Evolutionary conservation across 768 basidiomycete species (phyloP).

Genomic region (Filobasidium wieringae): DNA sequence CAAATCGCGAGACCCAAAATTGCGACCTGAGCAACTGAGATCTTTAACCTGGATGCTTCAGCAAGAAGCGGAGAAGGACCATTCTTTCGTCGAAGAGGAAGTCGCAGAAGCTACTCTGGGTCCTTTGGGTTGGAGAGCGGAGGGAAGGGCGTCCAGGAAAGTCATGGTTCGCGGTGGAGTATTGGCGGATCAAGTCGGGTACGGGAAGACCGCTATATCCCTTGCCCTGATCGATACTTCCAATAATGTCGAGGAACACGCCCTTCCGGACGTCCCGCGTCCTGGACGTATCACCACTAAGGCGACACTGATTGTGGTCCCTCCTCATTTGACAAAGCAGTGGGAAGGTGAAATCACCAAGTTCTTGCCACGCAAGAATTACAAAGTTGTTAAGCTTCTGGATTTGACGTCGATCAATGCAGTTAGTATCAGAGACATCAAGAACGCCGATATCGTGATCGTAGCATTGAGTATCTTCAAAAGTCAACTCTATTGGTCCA

Average conservation of each 20-base stretch:
- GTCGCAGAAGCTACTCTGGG: conserved; percentile 79
- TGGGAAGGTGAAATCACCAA: conserved; percentile 79
- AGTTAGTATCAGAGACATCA: conserved; percentile 58
- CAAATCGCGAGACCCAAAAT: conserved; percentile 42
- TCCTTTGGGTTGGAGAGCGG: conserved; percentile 85
- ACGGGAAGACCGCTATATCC: conserved; percentile 92
- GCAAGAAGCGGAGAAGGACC: conserved; percentile 54
- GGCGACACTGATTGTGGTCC: conserved; percentile 73
- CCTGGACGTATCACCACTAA: conserved; percentile 50
- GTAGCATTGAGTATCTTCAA: conserved; percentile 78
- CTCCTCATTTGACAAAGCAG: conserved; percentile 77
- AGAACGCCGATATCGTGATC: conserved; percentile 73
- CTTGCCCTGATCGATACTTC: conserved; percentile 70
- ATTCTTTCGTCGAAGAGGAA: conserved; percentile 82
- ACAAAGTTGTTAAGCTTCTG: conserved; percentile 4
- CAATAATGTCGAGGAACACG: conserved; percentile 26
- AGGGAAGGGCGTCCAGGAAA: conserved; percentile 71
- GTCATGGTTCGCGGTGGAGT: conserved; percentile 74
- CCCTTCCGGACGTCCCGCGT: conserved; percentile 31
- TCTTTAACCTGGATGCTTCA: conserved; percentile 85
- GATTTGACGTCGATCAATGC: conserved; percentile 42
- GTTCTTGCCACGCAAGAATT: conserved; percentile 45
- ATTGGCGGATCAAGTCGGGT: conserved; percentile 89
- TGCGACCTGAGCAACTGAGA: conserved; percentile 76
- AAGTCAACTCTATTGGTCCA: conserved; percentile 49